phyloP scores from a whole-genome alignment of 805 yeast genomes.

The Teunomyces aglyptinius region DNA sequence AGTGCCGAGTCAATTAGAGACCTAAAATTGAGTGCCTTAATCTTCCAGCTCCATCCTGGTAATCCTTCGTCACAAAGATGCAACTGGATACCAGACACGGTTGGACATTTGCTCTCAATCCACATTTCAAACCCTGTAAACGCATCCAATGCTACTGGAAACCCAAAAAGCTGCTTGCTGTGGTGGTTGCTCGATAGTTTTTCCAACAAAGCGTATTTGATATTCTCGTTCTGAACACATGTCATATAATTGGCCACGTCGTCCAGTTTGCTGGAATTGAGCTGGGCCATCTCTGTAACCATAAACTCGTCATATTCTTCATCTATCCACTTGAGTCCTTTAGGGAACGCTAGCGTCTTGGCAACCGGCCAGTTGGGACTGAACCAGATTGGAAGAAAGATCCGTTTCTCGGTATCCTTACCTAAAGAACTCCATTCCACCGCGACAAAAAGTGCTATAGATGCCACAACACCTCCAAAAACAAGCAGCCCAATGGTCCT shows the following conservation, averaged over 20 bases:
- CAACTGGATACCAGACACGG: constrained; percentile 29
- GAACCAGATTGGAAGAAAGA: constrained; percentile 28
- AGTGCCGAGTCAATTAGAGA: constrained; percentile 18
- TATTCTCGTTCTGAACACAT: constrained; percentile 18
- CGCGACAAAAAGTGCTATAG: constrained; percentile 23
- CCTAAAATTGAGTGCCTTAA: constrained; percentile 24
- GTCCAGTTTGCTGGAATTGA: constrained; percentile 8
- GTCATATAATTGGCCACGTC: constrained; percentile 13
- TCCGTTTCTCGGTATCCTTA: constrained; percentile 7
- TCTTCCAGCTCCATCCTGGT: constrained; percentile 19
- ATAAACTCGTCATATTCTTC: constrained; percentile 15
- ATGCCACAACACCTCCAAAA: constrained; percentile 19
- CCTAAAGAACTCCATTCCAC: constrained; percentile 14
- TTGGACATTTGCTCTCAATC: constrained; percentile 29
- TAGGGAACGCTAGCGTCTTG: constrained; percentile 25
- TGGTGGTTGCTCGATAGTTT: constrained; percentile 19
- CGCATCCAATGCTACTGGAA: constrained; percentile 24
- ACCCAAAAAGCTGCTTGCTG: constrained; percentile 24
- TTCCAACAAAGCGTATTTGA: constrained; percentile 28
- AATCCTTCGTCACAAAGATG: constrained; percentile 7
- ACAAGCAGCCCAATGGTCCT: constrained; percentile 19
- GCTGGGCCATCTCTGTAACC: constrained; percentile 13
- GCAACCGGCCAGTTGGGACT: constrained; percentile 25
- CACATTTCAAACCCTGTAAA: constrained; percentile 21
- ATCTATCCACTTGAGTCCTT: constrained; percentile 26